A percentile compares a stretch with the other conserved stretches of the same genome.
These are phyloP conservation scores for Pythium myriotylum DNA, from an alignment of 352 stramenopile genomes.

Conservation along the genomic window DNA sequence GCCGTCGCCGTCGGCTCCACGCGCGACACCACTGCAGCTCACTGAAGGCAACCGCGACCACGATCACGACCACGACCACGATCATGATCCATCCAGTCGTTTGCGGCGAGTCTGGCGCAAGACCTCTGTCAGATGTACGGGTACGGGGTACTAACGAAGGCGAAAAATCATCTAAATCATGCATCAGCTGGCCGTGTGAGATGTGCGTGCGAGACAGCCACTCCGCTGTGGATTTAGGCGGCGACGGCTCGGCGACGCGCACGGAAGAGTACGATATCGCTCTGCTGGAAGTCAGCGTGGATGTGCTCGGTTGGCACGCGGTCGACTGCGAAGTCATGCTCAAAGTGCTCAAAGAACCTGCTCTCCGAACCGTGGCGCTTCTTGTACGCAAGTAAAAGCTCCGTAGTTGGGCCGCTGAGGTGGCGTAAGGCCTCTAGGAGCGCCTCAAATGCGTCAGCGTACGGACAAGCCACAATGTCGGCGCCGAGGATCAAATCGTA, in stretches of 20 bases:
- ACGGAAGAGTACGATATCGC: constrained; percentile 67
- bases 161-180: too few species aligned
- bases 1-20: too few species aligned
- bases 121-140: too few species aligned
- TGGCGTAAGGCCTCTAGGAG: constrained; percentile 56
- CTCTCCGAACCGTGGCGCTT: constrained; percentile 63
- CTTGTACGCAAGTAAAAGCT: constrained; percentile 81
- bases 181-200: too few species aligned
- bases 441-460: constrained; percentile 64
- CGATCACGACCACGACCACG: too few species aligned
- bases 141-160: too few species aligned
- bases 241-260: constrained; percentile 43
- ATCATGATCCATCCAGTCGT: too few species aligned
- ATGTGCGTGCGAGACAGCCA: too few species aligned
- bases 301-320: constrained; percentile 46
- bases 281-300: constrained; percentile 66
- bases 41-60: too few species aligned
- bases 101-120: too few species aligned
- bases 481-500: constrained; percentile 81
- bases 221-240: too few species aligned
- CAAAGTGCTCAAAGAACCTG: constrained; percentile 62
- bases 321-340: constrained; percentile 49
- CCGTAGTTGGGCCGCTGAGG: constrained; percentile 42
- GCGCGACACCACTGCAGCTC: too few species aligned
- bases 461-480: constrained; percentile 85